Conservation (phyloP, 1,284 basidiomycete species). For the Tremellales sp. region DNA sequence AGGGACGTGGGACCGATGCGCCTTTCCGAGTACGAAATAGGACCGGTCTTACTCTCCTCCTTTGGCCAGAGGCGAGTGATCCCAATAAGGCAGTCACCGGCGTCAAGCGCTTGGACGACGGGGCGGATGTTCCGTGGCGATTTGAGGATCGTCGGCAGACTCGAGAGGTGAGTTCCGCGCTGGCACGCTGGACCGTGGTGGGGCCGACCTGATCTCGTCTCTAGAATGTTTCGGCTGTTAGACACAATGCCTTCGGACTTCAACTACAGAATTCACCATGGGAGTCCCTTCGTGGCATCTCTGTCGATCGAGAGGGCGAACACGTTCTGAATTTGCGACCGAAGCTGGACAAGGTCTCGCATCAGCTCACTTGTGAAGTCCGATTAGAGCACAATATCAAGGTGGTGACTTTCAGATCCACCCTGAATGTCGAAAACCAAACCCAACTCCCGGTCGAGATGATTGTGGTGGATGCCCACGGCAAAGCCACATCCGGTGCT, state of each 20-base stretch:
- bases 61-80: constrained; percentile 74
- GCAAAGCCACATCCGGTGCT: constrained; percentile 73
- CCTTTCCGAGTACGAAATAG: constrained; percentile 91
- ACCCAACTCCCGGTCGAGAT: constrained; percentile 92
- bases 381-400: constrained; percentile 91
- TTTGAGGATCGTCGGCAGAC: constrained; percentile 96
- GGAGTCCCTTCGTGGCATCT: constrained; percentile 84
- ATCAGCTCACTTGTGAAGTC: constrained; percentile 86
- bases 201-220: constrained; percentile 4
- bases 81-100: constrained; percentile 55
- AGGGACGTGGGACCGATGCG: constrained; percentile 79
- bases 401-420: constrained; percentile 89
- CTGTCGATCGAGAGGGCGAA: constrained; percentile 92
- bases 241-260: constrained; percentile 77
- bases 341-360: constrained; percentile 66
- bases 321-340: constrained; percentile 84
- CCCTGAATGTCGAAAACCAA: constrained; percentile 87
- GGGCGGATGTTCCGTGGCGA: constrained; percentile 84
- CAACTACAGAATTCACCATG: constrained; percentile 83
- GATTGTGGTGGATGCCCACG: constrained; percentile 79
- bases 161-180: constrained; percentile 65
- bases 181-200: background rate
- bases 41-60: constrained; percentile 74
- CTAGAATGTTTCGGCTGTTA: constrained; percentile 75
- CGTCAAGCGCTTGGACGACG: constrained; percentile 56